Evolutionary conservation across 2,329 filamentous ascomycete genomes (phyloP), one percentile per base, ranked within the genome.

Genomic region (Aureobasidium sp.): DNA sequence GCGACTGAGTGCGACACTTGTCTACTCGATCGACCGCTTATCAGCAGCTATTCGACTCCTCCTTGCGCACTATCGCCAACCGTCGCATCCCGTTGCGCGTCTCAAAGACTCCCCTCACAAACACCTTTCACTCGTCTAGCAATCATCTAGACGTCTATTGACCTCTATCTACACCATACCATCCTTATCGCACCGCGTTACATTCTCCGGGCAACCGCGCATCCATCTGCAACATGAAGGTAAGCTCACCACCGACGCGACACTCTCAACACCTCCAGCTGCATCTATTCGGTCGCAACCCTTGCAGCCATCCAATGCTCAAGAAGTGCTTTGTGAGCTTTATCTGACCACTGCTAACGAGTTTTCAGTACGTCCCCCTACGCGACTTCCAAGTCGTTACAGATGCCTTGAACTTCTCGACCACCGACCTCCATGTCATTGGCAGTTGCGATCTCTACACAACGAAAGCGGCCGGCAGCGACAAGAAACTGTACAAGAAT

Each of bases 391-490:
- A 97, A 75, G 86, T 89, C 74, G 89, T 97, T 67, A 93, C 91
- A 64, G 88, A 88, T 77, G 90, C 93, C 66, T 85, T 99, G 72
- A 97, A 96, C 73, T 97, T 97, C 80, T 90, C 94, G 70, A 97
- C 93, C 0, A 85, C 89, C 57, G 93, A 97, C 73, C 92, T 91
- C 72, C 90, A 93, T 68, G 89, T 99, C 64, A 88, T 91, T 31
- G 94, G 94, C 69, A 90, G 90, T 66, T 97, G 93, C 80, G 94
- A 99, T 75, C 82, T 97, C 19, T 99, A 97, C 80, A 97, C 93
- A 11, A 97, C 92, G 29, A 99, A 99, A 76, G 92, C 94, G 33
- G 91, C 93, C 61, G 91, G 92, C 49, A 87, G 88, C 66, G 94
- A 99, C 74, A 97, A 97, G 83, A 97, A 97, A 73, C 81, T 99